These are phyloP conservation scores for Ogataea hybrid DNA, from an alignment of 1,139 yeast species.

Conservation along the genomic window DNA sequence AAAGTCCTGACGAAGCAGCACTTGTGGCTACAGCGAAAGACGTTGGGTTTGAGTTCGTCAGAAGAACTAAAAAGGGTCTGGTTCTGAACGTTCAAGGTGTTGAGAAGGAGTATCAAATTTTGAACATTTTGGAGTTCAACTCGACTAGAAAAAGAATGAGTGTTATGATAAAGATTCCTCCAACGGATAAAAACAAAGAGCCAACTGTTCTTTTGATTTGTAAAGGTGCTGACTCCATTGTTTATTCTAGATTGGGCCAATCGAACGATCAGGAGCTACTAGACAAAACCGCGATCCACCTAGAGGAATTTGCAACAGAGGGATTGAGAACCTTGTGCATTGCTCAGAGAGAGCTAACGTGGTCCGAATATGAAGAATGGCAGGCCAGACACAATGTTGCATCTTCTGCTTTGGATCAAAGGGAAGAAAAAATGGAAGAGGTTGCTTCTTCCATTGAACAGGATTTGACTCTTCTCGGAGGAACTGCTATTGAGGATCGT, in stretches of 20 bases:
- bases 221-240: constrained; percentile 95
- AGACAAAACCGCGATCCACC: constrained; percentile 73
- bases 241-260: constrained; percentile 64
- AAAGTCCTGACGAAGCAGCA: constrained; percentile 98
- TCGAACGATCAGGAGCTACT: constrained; percentile 42
- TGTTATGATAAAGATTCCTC: constrained; percentile 70
- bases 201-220: constrained; percentile 61
- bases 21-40: constrained; percentile 92
- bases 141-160: constrained; percentile 97
- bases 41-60: constrained; percentile 78
- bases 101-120: constrained; percentile 64
- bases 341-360: constrained; percentile 73
- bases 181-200: constrained; percentile 40
- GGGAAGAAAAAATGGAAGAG: constrained; percentile 76
- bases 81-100: constrained; percentile 74
- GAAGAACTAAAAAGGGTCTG: constrained; percentile 70
- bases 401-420: constrained; percentile 66
- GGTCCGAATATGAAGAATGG: constrained; percentile 68
- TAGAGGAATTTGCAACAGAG: constrained; percentile 94
- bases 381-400: constrained; percentile 67
- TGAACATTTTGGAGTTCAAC: constrained; percentile 80
- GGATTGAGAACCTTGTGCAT: constrained; percentile 94
- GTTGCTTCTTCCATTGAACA: constrained; percentile 82
- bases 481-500: constrained; percentile 97
- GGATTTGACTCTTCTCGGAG: constrained; percentile 74